These are phyloP conservation scores for Colletotrichum tamarilloi DNA, from an alignment of 2,329 filamentous ascomycete species.

Conservation along the genomic window DNA sequence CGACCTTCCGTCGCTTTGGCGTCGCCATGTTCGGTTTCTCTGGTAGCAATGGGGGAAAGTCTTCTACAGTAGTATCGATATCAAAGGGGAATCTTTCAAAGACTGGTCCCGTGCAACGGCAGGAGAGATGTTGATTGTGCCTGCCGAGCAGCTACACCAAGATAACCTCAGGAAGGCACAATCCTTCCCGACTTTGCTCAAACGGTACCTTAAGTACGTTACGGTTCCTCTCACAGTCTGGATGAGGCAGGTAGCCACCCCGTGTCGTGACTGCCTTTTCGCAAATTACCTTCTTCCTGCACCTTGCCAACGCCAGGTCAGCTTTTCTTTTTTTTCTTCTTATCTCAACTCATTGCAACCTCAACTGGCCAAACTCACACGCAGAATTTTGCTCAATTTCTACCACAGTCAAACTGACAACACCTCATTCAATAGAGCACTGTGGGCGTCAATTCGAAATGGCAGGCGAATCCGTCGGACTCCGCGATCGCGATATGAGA, in stretches of 20 bases:
- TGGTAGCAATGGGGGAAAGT: background rate
- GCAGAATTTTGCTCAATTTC: background rate
- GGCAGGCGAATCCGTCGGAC: background rate
- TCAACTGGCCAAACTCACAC: conserved; percentile 10
- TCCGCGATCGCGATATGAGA: background rate
- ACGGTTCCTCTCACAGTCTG: background rate
- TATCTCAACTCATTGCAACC: background rate
- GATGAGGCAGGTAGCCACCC: background rate
- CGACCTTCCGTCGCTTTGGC: conserved; percentile 56
- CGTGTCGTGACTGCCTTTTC: background rate
- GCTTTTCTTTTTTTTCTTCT: conserved; percentile 6
- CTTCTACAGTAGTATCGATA: background rate
- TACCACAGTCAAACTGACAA: background rate
- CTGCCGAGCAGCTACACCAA: background rate
- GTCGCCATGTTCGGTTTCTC: conserved; percentile 40
- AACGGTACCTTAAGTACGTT: background rate
- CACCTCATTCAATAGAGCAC: background rate
- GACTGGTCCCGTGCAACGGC: background rate
- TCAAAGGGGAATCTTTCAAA: background rate
- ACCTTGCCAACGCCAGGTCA: conserved; percentile 16
- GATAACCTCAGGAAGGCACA: background rate
- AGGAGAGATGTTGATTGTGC: background rate
- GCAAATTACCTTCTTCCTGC: background rate
- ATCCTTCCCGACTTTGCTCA: background rate
- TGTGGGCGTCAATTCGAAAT: background rate